These are phyloP conservation scores for Scytalidium sp. DNA, from an alignment of 2,329 filamentous ascomycete species.

Conservation along the genomic window DNA sequence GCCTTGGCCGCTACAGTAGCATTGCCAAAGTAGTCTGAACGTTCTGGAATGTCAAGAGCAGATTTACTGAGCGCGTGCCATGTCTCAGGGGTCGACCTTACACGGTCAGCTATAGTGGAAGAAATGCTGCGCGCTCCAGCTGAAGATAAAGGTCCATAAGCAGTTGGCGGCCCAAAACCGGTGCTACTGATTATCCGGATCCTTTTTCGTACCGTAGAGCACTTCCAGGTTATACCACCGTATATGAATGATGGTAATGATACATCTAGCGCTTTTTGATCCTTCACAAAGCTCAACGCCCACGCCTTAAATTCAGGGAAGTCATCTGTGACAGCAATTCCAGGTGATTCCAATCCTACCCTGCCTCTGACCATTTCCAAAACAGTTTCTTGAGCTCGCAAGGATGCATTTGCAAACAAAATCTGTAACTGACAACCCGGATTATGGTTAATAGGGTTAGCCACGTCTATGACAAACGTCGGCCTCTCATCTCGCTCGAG, in stretches of 20 bases:
- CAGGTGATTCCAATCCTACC: conserved; percentile 22
- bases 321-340: conserved; percentile 38
- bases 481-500: conserved; percentile 75
- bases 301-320: conserved; percentile 67
- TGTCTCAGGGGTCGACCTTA: conserved; percentile 1
- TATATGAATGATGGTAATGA: conserved; percentile 55
- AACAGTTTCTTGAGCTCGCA: conserved; percentile 44
- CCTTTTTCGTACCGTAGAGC: conserved; percentile 64
- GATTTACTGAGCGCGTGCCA: conserved; percentile 12
- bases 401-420: conserved; percentile 65
- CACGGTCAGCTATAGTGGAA: conserved; percentile 14
- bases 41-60: conserved; percentile 10
- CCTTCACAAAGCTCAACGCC: conserved; percentile 55
- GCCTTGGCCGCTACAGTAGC: background rate
- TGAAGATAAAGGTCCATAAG: conserved; percentile 13
- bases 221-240: conserved; percentile 67
- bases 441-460: conserved; percentile 51
- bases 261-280: conserved; percentile 50
- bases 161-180: conserved; percentile 5
- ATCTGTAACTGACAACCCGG: conserved; percentile 53
- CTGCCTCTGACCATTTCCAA: conserved; percentile 24
- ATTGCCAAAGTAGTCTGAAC: conserved; percentile 26
- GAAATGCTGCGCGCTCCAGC: conserved; percentile 14
- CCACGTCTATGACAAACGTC: conserved; percentile 71
- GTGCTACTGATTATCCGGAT: conserved; percentile 66